Base-by-base conservation (phyloP, 331 rosid species). In the Quercus tomentella region DNA sequence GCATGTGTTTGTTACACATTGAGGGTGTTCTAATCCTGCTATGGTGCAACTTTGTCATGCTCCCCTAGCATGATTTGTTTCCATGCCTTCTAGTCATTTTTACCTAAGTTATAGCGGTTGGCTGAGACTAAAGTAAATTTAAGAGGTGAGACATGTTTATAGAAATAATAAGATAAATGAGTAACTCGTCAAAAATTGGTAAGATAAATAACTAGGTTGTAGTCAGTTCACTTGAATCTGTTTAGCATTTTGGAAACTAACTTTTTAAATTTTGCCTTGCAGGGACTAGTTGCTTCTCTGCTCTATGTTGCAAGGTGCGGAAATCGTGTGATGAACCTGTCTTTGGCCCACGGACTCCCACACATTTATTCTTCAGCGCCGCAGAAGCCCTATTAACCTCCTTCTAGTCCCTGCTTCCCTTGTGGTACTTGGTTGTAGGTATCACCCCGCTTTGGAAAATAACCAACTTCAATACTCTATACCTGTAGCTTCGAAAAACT, bases 261-360 rank as follows among this genome's bases (percentile, higher is more conserved):
- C 71, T 71, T 8, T 7, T 41, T 25, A 49, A 72, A 41, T 77
- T 4, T 79, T 74, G 72, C 55, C 58, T 88, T 76, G 45, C 94
- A 92, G 97, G 97, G 97, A 92, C 86, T 92, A 92, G 89, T 26
- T 57, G 72, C 75, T 75, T 78, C 31, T 31, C 61, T 67, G 49
- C 63, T 22, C 41, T 20, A 23, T 7, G 14, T 23, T 43, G 74
- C 73, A n/a, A 45, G 72, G 11, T 63, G 81, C 54, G 30, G 73
- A 80, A 79, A 82, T 67, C 72, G 63, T 67, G 51, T 67, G 70
- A 67, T 67, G 51, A 35, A 33, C 70, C 45, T 31, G 41, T 3
- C 3, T 65, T 4, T 41, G 45, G 45, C 45, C 3, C 45, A 41
- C 45, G 12, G 45, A 41, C 0, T 41, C 45, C 45, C 0, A 41